A percentile compares a stretch with the other conserved stretches of the same genome.
Conservation (phyloP, 169 alveolate genomes). For the Ichthyophthirius multifiliis region DNA sequence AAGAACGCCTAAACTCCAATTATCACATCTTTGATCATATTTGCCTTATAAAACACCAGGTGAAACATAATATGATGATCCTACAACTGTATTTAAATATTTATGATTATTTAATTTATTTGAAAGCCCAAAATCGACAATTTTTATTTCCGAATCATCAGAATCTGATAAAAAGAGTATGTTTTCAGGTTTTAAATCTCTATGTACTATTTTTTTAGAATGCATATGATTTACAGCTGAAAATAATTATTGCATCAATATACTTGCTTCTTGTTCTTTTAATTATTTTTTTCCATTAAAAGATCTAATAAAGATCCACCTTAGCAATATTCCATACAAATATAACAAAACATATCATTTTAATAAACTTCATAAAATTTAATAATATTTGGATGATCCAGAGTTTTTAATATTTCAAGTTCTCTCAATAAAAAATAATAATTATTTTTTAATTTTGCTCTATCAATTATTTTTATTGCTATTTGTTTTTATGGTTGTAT, state of each 20-base stretch:
- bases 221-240: slow-evolving; percentile 81
- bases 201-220: slow-evolving; percentile 71
- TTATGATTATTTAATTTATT: slow-evolving; percentile 51
- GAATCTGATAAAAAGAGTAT: slow-evolving; percentile 46
- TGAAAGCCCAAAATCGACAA: slow-evolving; percentile 73
- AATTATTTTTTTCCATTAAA: slow-evolving; percentile 48
- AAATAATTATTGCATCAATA: slow-evolving; percentile 59
- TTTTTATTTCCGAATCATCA: slow-evolving; percentile 54
- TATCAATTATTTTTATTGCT: slow-evolving; percentile 32
- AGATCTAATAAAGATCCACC: slow-evolving; percentile 80
- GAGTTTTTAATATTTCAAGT: slow-evolving; percentile 59
- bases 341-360: slow-evolving; percentile 61
- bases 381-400: slow-evolving; percentile 84
- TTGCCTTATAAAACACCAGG: slow-evolving; percentile 81
- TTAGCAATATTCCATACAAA: slow-evolving; percentile 78
- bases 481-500: background rate
- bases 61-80: slow-evolving; percentile 81
- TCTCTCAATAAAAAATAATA: slow-evolving; percentile 42
- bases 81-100: slow-evolving; percentile 78
- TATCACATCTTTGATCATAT: slow-evolving; percentile 72
- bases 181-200: slow-evolving; percentile 58
- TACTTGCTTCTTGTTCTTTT: slow-evolving; percentile 74
- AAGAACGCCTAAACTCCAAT: slow-evolving; percentile 80
- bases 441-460: slow-evolving; percentile 16
- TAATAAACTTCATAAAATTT: slow-evolving; percentile 70